Evolutionary conservation across 176 grass and related monocot species (phyloP).

Genomic region (Triticum dicoccoides): DNA sequence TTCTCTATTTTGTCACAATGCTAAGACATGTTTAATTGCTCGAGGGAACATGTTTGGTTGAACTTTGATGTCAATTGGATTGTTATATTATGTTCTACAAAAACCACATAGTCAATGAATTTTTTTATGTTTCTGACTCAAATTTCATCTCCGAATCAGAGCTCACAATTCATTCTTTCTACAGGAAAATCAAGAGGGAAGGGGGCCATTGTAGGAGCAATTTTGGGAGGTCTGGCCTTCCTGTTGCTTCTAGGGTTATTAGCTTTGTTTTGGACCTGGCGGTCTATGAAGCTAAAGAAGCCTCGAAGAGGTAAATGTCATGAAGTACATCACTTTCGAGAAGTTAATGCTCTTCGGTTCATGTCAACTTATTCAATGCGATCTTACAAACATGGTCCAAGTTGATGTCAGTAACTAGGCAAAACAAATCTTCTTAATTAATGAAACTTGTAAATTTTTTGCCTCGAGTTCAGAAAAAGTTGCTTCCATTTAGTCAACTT

Average conservation of each 20-base stretch:
- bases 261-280: constrained; percentile 37
- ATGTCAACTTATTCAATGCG: neutral
- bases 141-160: neutral
- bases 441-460: no score
- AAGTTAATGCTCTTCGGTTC: neutral
- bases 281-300: constrained; percentile 26
- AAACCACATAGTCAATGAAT: neutral
- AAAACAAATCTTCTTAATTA: no score
- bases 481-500: neutral
- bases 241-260: constrained; percentile 40
- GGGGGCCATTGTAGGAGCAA: constrained; percentile 48
- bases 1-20: neutral
- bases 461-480: no score
- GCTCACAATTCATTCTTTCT: constrained; percentile 6
- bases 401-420: neutral
- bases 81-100: neutral
- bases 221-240: constrained; percentile 41
- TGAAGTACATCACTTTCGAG: neutral
- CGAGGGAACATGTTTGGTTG: neutral
- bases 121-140: neutral
- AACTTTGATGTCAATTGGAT: neutral
- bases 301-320: constrained; percentile 40
- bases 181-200: constrained; percentile 47
- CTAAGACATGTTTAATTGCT: neutral
- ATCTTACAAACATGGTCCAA: neutral